Percentiles rank a stretch among this genome's conserved stretches.
Conservation (phyloP, 2,329 filamentous ascomycete genomes). For the Metarhizium anisopliae region DNA sequence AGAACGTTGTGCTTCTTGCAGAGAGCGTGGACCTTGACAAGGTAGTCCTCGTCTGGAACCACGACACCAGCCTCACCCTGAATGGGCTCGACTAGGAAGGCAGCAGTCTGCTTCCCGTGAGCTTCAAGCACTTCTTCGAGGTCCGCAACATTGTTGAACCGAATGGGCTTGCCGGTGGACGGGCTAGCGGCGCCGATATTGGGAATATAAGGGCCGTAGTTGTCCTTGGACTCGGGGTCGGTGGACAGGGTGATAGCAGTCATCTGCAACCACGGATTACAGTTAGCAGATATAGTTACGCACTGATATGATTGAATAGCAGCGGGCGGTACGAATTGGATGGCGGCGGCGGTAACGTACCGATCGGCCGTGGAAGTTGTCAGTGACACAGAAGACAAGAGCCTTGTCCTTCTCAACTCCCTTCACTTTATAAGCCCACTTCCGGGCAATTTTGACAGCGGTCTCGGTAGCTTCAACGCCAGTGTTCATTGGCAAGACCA, state of each 20-base stretch:
- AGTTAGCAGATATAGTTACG: neutral
- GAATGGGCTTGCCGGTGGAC: slow-evolving; percentile 64
- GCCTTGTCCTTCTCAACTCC: slow-evolving; percentile 78
- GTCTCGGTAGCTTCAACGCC: slow-evolving; percentile 95
- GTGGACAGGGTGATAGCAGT: slow-evolving; percentile 91
- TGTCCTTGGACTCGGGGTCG: slow-evolving; percentile 89
- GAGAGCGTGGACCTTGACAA: slow-evolving; percentile 67
- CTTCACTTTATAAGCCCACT: slow-evolving; percentile 98
- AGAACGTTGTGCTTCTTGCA: slow-evolving; percentile 95
- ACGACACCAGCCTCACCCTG: slow-evolving; percentile 97
- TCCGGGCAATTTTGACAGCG: slow-evolving; percentile 88
- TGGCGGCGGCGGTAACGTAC: slow-evolving; percentile 39
- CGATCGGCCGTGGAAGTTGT: slow-evolving; percentile 96
- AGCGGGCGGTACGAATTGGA: neutral
- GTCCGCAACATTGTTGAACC: slow-evolving; percentile 78
- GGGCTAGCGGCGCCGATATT: slow-evolving; percentile 73
- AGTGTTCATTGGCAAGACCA: slow-evolving; percentile 98
- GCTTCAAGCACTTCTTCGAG: slow-evolving; percentile 70
- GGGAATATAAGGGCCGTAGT: slow-evolving; percentile 94
- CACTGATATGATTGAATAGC: neutral
- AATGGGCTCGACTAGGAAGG: slow-evolving; percentile 92
- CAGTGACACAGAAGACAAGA: slow-evolving; percentile 70
- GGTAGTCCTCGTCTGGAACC: slow-evolving; percentile 84
- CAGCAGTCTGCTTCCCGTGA: slow-evolving; percentile 78
- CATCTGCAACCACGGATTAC: slow-evolving; percentile 47